phyloP scores from a whole-genome alignment of 2,329 filamentous ascomycete genomes.

The Alternaria consortialis region DNA sequence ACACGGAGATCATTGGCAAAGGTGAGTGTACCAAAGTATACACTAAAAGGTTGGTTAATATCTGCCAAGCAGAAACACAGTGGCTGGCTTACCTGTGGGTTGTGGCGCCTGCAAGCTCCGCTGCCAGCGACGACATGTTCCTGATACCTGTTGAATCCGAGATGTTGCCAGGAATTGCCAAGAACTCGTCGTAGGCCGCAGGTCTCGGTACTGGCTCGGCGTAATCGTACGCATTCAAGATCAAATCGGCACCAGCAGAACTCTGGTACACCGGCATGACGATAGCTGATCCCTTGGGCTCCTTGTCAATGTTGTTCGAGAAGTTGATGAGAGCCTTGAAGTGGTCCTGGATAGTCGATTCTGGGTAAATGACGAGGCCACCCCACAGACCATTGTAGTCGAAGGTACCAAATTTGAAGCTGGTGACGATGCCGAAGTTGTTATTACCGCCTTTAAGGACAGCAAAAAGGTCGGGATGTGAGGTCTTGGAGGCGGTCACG shows the following conservation, averaged over 20 bases:
- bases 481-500: constrained; percentile 28
- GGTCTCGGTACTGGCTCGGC: constrained; percentile 28
- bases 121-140: constrained; percentile 36
- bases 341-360: constrained; percentile 25
- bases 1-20: constrained; percentile 48
- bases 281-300: constrained; percentile 29
- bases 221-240: constrained; percentile 37
- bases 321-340: constrained; percentile 37
- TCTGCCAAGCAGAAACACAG: neutral
- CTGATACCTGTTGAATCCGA: constrained; percentile 33
- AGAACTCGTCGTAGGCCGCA: constrained; percentile 32
- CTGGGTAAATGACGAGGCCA: constrained; percentile 40
- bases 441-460: constrained; percentile 47
- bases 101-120: constrained; percentile 25
- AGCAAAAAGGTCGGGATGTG: constrained; percentile 40
- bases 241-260: constrained; percentile 17
- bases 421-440: constrained; percentile 50
- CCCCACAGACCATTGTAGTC: constrained; percentile 45
- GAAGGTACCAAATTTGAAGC: constrained; percentile 36
- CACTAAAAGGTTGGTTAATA: constrained; percentile 7
- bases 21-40: constrained; percentile 38
- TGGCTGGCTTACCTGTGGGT: constrained; percentile 22
- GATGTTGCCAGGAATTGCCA: constrained; percentile 35
- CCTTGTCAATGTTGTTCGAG: constrained; percentile 25
- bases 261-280: constrained; percentile 33